Evolutionary conservation across 2,329 filamentous ascomycete genomes (phyloP).

Genomic region (Talaromyces piceae): DNA sequence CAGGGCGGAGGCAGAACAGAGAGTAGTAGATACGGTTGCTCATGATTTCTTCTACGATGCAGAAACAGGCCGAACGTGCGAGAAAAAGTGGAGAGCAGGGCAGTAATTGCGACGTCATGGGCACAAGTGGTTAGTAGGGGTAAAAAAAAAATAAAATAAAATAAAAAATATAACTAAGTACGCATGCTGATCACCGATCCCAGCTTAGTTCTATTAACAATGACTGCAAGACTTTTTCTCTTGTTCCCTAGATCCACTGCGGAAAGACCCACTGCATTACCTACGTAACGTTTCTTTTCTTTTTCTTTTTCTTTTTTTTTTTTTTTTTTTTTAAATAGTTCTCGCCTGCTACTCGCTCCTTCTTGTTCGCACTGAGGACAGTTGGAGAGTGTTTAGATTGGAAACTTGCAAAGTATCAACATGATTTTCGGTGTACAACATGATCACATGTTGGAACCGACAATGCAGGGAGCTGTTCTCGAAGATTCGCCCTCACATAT

Average conservation of each 20-base stretch:
- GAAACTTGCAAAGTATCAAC: no score
- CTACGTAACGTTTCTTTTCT: no score
- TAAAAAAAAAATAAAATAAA: no score
- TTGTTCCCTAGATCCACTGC: background rate
- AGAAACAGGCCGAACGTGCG: conserved; percentile 14
- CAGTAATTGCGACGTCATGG: conserved; percentile 30
- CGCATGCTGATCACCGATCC: background rate
- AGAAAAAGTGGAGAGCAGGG: conserved; percentile 6
- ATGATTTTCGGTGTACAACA: no score
- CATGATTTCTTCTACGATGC: background rate
- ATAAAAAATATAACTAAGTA: no score
- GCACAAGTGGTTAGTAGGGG: conserved; percentile 12
- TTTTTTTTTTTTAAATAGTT: background rate
- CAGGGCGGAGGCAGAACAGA: background rate
- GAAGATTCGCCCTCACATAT: background rate
- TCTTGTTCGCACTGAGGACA: no score
- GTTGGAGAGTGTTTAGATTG: no score
- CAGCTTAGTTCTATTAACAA: background rate
- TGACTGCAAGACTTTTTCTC: background rate
- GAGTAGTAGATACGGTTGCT: background rate
- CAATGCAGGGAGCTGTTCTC: background rate
- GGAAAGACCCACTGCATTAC: background rate
- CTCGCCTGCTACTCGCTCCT: no score
- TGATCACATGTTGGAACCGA: no score
- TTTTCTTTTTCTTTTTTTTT: background rate